Percentiles rank a stretch among this genome's conserved stretches.
These are phyloP conservation scores for Vanilla planifolia DNA, from an alignment of 106 monocot species.

Conservation along the genomic window DNA sequence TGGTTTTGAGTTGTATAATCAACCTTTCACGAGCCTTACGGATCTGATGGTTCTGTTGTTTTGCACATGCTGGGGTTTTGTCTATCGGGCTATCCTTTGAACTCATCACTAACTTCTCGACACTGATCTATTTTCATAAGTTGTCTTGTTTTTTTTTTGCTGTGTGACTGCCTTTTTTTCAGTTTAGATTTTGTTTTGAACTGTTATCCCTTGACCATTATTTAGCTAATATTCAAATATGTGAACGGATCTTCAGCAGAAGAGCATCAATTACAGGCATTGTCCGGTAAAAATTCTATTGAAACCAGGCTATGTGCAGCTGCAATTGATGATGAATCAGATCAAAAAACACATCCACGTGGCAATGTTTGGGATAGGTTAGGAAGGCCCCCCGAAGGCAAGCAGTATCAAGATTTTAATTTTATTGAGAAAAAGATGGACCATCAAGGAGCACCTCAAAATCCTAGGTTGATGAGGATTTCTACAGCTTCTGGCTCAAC, in stretches of 20 bases:
- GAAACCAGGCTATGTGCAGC: conserved; percentile 18
- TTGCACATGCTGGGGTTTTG: no score
- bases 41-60: no score
- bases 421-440: conserved; percentile 2
- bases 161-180: background rate
- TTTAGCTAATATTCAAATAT: background rate
- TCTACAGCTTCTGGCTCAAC: conserved; percentile 12
- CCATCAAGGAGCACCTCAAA: conserved; percentile 17
- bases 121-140: background rate
- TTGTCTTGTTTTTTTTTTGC: no score
- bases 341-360: conserved; percentile 22
- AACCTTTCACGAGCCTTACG: no score
- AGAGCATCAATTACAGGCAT: conserved; percentile 13
- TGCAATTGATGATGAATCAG: conserved; percentile 13
- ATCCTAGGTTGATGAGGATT: conserved; percentile 10
- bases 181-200: background rate
- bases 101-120: background rate
- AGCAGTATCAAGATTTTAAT: background rate
- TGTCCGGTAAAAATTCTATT: conserved; percentile 7
- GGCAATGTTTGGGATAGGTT: conserved; percentile 93
- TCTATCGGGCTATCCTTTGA: no score
- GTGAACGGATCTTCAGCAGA: conserved; percentile 34
- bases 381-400: conserved; percentile 44
- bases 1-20: no score
- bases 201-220: background rate